Evolutionary conservation across 2,329 filamentous ascomycete species (phyloP).

Genomic region (Chalara sp.): DNA sequence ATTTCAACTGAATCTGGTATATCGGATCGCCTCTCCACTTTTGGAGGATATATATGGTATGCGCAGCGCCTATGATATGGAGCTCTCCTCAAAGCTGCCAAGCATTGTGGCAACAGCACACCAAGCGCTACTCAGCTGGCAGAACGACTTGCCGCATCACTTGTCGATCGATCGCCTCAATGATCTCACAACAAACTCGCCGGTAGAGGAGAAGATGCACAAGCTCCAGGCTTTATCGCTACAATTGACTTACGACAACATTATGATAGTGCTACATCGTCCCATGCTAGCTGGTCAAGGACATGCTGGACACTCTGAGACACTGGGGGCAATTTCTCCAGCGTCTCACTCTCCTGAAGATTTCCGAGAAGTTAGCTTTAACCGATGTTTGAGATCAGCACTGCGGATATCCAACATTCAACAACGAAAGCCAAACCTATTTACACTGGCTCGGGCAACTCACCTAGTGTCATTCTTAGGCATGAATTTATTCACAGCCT

Average conservation of each 20-base stretch:
- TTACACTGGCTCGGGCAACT: no score
- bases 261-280: slow-evolving; percentile 36
- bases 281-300: slow-evolving; percentile 32
- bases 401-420: no score
- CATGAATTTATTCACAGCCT: slow-evolving; percentile 25
- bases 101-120: slow-evolving; percentile 16
- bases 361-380: slow-evolving; percentile 22
- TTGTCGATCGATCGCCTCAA: slow-evolving; percentile 16
- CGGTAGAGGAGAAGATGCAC: slow-evolving; percentile 13
- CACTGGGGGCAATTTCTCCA: slow-evolving; percentile 16
- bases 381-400: no score
- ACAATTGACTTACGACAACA: slow-evolving; percentile 36
- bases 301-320: no score
- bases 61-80: slow-evolving; percentile 5
- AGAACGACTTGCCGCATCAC: slow-evolving; percentile 18
- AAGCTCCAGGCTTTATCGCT: slow-evolving; percentile 34
- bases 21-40: slow-evolving; percentile 25
- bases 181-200: slow-evolving; percentile 14
- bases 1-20: slow-evolving; percentile 22
- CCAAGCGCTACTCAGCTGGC: slow-evolving; percentile 19
- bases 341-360: slow-evolving; percentile 36
- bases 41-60: slow-evolving; percentile 25
- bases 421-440: no score
- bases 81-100: slow-evolving; percentile 11
- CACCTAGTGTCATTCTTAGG: no score